Evolutionary conservation across 306 rosid species (phyloP), one percentile per base, ranked within the genome.

Genomic region (Cercis canadensis): DNA sequence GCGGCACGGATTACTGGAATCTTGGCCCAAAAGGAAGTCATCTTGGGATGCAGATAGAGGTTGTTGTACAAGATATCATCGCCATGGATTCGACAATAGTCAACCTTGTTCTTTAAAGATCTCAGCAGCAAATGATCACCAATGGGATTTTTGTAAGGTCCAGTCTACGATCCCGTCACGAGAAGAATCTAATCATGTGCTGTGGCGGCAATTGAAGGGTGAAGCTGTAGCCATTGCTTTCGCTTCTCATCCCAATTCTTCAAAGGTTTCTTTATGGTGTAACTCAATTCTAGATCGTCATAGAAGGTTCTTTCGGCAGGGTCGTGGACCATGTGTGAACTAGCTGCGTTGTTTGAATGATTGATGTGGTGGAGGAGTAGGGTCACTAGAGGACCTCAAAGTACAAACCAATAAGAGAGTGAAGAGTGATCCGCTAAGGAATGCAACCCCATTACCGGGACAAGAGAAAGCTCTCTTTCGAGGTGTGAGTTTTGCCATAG

Each of bases 21-120:
- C 65, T 77, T 82, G 62, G 86, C 87, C 84, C 87, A 82, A 55
- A 47, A 75, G 3, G 81, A 32, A 14, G 4, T 41, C 81, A 75
- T 82, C 7, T 74, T 56, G 4, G 80, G 75, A 5, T 82, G 53
- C 17, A 82, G 45, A 19, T 41, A 65, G 1, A 79, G 73, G 54
- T 76, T 39, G 75, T 81, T 76, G 79, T 81, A 76, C 68, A 71
- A 72, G 11, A 81, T 67, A 0, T 81, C 79, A 47, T 76, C 15
- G 47, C 65, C 73, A 19, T 81, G 85, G 24, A 72, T 53, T 10
- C 79, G 67, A 17, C 79, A 70, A 61, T 76, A 81, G 52, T 81
- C 85, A 2, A 71, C 82, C 62, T 81, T 76, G 76, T 81, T 81
- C 67, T 76, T 81, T 73, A 76, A 81, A 37, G 76, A 44, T 36